Evolutionary conservation across 1,284 basidiomycete genomes (phyloP).

Genomic region (Trichosporon sp.): DNA sequence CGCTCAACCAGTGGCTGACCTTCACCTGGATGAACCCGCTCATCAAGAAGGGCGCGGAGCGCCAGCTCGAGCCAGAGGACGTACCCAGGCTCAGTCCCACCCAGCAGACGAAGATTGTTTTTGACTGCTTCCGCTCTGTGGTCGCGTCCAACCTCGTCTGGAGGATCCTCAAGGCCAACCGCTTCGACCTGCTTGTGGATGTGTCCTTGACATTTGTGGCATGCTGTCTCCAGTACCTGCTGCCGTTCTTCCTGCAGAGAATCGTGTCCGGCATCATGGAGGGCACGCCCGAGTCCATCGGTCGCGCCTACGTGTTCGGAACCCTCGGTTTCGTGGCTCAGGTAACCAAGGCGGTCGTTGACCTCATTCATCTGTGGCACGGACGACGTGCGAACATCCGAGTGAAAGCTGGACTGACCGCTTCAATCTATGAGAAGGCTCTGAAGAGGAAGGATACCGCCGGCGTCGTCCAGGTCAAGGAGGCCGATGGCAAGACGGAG

Average conservation of each 20-base stretch:
- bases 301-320: conserved; percentile 64
- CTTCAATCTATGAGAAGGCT: conserved; percentile 81
- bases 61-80: conserved; percentile 64
- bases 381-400: conserved; percentile 66
- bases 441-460: conserved; percentile 78
- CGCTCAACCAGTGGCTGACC: conserved; percentile 70
- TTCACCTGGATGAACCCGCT: conserved; percentile 72
- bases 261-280: conserved; percentile 38
- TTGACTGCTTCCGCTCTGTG: conserved; percentile 54
- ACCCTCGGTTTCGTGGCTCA: conserved; percentile 61
- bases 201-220: conserved; percentile 60
- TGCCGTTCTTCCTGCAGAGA: conserved; percentile 49
- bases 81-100: conserved; percentile 67
- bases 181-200: conserved; percentile 67
- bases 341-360: conserved; percentile 61
- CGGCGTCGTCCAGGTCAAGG: conserved; percentile 61
- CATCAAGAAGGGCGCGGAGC: conserved; percentile 58
- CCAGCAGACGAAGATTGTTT: conserved; percentile 63
- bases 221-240: conserved; percentile 63
- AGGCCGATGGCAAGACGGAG: conserved; percentile 40
- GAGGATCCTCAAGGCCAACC: conserved; percentile 64
- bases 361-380: conserved; percentile 73
- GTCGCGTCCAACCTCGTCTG: conserved; percentile 57
- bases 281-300: conserved; percentile 11
- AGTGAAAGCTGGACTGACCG: conserved; percentile 68